Evolutionary conservation across 768 basidiomycete species (phyloP).

Genomic region (Baorangia bicolor): DNA sequence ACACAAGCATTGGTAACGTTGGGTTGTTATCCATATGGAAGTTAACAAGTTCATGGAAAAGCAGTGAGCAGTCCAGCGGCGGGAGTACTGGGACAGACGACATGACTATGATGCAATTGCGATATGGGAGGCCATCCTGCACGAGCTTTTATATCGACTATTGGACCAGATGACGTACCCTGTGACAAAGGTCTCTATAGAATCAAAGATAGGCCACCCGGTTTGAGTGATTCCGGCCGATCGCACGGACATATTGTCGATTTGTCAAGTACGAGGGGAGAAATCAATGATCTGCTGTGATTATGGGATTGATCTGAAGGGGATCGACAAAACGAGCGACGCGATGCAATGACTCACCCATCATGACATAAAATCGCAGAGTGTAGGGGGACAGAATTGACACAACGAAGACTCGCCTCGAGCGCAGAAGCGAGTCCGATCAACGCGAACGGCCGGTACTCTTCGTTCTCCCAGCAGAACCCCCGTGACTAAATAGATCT

Average conservation of each 20-base stretch:
- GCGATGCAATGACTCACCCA: background rate
- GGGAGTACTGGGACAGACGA: slow-evolving; percentile 7
- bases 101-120: background rate
- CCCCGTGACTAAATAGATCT: background rate
- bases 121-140: background rate
- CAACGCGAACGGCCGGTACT: background rate
- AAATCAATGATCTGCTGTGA: background rate
- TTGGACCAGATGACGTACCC: background rate
- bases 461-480: background rate
- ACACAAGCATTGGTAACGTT: slow-evolving; percentile 13
- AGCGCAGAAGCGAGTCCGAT: background rate
- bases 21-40: slow-evolving; percentile 18
- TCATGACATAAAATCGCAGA: background rate
- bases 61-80: slow-evolving; percentile 15
- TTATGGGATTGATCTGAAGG: background rate
- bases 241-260: background rate
- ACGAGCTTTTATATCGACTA: background rate
- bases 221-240: background rate
- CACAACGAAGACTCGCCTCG: background rate
- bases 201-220: background rate
- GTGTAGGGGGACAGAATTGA: no score
- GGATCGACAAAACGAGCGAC: background rate
- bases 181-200: background rate
- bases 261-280: background rate
- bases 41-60: slow-evolving; percentile 16